These are phyloP conservation scores for Candida koratica DNA, from an alignment of 805 yeast genomes.

Conservation along the genomic window DNA sequence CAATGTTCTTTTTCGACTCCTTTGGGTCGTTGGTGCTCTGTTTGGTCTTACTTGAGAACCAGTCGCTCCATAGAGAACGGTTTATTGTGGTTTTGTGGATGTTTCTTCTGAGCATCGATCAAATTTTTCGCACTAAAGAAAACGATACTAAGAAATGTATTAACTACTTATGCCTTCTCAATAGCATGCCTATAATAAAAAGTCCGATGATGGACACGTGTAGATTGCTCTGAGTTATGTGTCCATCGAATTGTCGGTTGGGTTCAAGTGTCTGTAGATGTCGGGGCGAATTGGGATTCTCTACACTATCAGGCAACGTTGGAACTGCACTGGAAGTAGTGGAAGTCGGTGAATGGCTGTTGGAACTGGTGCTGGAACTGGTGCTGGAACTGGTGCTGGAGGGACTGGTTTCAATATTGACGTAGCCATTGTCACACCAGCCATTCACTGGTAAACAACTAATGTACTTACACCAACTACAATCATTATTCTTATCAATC, in stretches of 20 bases:
- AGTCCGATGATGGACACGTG: too few relatives aligned
- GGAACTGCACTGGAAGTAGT: conserved; percentile 8
- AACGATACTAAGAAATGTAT: too few relatives aligned
- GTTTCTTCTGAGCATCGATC: conserved; percentile 9
- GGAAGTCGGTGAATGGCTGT: too few relatives aligned
- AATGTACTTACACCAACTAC: conserved; percentile 72
- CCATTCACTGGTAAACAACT: conserved; percentile 67
- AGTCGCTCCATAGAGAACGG: conserved; percentile 26
- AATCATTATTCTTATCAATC: conserved; percentile 45
- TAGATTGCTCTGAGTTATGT: too few relatives aligned
- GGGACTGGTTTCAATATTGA: conserved; percentile 20
- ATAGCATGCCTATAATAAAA: too few relatives aligned
- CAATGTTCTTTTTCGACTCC: conserved; percentile 22
- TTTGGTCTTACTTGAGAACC: conserved; percentile 27
- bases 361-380: conserved; percentile 13
- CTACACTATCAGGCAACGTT: conserved; percentile 21
- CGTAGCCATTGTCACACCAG: conserved; percentile 58
- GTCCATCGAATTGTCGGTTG: too few relatives aligned
- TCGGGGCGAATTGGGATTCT: conserved; percentile 10
- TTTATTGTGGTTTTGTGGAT: conserved; percentile 13
- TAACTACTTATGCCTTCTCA: too few relatives aligned
- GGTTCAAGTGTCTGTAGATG: too few relatives aligned
- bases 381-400: not conserved
- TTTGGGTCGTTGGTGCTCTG: conserved; percentile 1
- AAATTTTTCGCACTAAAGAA: conserved; percentile 7